Evolutionary conservation across 129 eudicot genomes (phyloP).

Genomic region (Lactuca saligna): DNA sequence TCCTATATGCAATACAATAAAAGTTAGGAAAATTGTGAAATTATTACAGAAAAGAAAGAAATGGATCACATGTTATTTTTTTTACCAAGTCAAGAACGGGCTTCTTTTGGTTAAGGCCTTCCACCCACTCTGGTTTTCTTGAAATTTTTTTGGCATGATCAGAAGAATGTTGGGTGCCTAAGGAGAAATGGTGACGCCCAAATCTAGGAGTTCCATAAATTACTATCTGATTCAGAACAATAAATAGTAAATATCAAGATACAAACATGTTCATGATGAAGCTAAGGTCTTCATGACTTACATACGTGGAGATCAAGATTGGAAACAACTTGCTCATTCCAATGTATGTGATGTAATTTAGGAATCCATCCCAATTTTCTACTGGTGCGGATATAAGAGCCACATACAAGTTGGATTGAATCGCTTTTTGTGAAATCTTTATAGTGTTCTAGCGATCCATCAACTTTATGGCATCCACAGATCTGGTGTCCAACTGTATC

Average conservation of each 20-base stretch:
- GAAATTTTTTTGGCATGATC: slow-evolving; percentile 30
- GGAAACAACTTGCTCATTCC: slow-evolving; percentile 47
- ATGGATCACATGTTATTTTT: slow-evolving; percentile 13
- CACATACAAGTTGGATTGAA: slow-evolving; percentile 44
- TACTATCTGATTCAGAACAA: slow-evolving; percentile 60
- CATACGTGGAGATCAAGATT: slow-evolving; percentile 92
- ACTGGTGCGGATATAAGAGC: slow-evolving; percentile 28
- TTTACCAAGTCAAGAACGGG: slow-evolving; percentile 69
- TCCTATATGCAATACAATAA: slow-evolving; percentile 48
- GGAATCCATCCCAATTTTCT: slow-evolving; percentile 48
- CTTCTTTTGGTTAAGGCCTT: slow-evolving; percentile 55
- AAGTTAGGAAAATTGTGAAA: slow-evolving; percentile 17
- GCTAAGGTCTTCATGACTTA: slow-evolving; percentile 58
- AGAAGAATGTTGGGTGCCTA: slow-evolving; percentile 40
- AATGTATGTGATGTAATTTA: slow-evolving; percentile 63
- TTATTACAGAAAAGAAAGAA: slow-evolving; percentile 1
- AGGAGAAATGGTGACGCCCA: slow-evolving; percentile 77
- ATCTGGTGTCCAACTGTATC: slow-evolving; percentile 21
- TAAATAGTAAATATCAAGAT: slow-evolving; percentile 19
- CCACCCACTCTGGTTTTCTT: slow-evolving; percentile 79
- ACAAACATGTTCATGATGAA: slow-evolving; percentile 1
- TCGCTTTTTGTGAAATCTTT: slow-evolving; percentile 28
- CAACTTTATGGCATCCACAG: slow-evolving; percentile 48
- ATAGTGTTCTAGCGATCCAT: slow-evolving; percentile 41
- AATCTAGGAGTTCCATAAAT: slow-evolving; percentile 75